Conservation (phyloP, 768 basidiomycete genomes). For the Epithele typhae region DNA sequence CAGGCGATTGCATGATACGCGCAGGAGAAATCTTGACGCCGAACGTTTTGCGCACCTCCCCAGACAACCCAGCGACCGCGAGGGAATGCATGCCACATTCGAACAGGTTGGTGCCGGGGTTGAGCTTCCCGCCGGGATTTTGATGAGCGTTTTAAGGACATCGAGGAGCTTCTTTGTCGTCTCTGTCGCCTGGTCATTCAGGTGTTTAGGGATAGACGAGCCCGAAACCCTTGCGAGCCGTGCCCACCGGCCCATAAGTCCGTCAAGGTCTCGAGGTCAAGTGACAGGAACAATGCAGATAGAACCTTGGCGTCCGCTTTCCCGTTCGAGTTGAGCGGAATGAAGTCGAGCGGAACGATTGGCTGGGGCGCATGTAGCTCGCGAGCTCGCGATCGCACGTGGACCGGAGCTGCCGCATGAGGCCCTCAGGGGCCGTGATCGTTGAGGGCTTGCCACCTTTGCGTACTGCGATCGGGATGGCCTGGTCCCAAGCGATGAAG, state of each 20-base stretch:
- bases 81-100: slow-evolving; percentile 32
- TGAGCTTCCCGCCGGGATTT: slow-evolving; percentile 13
- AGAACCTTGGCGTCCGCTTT: slow-evolving; percentile 30
- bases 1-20: slow-evolving; percentile 27
- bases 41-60: slow-evolving; percentile 20
- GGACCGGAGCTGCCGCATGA: slow-evolving; percentile 25
- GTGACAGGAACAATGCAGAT: slow-evolving; percentile 21
- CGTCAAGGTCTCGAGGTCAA: slow-evolving; percentile 21
- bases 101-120: slow-evolving; percentile 25
- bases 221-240: too few species aligned
- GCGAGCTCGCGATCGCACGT: slow-evolving; percentile 40
- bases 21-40: slow-evolving; percentile 19
- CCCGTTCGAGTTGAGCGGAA: slow-evolving; percentile 40
- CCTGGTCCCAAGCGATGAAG: slow-evolving; percentile 40
- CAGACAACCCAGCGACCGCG: slow-evolving; percentile 21
- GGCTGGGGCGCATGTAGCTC: slow-evolving; percentile 48
- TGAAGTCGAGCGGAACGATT: slow-evolving; percentile 45
- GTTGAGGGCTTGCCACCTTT: slow-evolving; percentile 29
- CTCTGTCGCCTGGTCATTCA: slow-evolving; percentile 10
- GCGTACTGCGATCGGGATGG: slow-evolving; percentile 33
- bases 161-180: slow-evolving; percentile 36
- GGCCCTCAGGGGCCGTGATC: slow-evolving; percentile 25
- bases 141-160: slow-evolving; percentile 24
- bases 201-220: not conserved
- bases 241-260: slow-evolving; percentile 3